Conservation (phyloP, 129 eudicot genomes). For the Lactuca saligna region DNA sequence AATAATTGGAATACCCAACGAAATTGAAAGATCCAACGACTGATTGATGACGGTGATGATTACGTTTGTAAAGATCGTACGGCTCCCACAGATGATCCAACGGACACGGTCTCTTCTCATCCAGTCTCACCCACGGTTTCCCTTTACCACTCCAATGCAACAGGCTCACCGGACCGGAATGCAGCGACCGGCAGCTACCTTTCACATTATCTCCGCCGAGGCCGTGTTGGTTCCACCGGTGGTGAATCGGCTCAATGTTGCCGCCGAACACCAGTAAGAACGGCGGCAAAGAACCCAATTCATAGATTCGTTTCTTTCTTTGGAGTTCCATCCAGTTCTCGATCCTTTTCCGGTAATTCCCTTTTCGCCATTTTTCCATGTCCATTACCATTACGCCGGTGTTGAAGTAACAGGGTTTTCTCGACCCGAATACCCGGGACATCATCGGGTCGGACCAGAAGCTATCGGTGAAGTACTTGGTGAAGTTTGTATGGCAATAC, state of each 20-base stretch:
- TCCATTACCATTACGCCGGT: conserved; percentile 99
- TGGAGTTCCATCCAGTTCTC: conserved; percentile 95
- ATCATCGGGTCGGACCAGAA: conserved; percentile 87
- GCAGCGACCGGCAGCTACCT: conserved; percentile 77
- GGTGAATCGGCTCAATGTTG: conserved; percentile 69
- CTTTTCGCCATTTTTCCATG: conserved; percentile 62
- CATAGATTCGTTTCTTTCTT: conserved; percentile 65
- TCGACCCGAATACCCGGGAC: conserved; percentile 43
- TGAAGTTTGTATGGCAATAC: conserved; percentile 88
- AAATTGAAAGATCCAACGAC: conserved; percentile 41
- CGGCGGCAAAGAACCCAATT: conserved; percentile 84
- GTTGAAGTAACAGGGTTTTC: conserved; percentile 77
- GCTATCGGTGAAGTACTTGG: conserved; percentile 61
- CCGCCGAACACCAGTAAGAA: conserved; percentile 79
- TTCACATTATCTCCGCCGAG: conserved; percentile 89
- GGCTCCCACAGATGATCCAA: conserved; percentile 97
- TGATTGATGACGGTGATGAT: conserved; percentile 14
- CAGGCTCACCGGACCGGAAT: conserved; percentile 90
- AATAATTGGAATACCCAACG: conserved; percentile 53
- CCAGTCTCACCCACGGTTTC: conserved; percentile 91
- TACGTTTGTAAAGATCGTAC: conserved; percentile 61
- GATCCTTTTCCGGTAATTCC: conserved; percentile 45
- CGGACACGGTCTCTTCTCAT: conserved; percentile 79
- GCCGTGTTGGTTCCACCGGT: conserved; percentile 95
- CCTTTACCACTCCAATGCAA: conserved; percentile 95